phyloP scores from a whole-genome alignment of 1,284 basidiomycete species.

The Pterula multifida region DNA sequence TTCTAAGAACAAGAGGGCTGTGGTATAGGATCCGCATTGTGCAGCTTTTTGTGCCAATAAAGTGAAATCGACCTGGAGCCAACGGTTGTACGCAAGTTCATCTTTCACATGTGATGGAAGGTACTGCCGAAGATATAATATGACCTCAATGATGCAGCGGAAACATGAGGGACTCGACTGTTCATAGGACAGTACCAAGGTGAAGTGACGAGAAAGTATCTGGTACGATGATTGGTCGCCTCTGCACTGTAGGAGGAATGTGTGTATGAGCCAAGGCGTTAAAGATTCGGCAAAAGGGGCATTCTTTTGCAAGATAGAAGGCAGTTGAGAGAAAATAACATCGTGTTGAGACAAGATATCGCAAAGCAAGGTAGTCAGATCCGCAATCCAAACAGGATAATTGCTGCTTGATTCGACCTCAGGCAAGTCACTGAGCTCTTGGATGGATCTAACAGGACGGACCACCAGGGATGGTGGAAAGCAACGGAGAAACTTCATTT shows the following conservation, averaged over 20 bases:
- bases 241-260: constrained; percentile 38
- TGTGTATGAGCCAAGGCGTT: constrained; percentile 69
- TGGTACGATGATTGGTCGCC: constrained; percentile 6
- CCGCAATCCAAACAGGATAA: constrained; percentile 56
- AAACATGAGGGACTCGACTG: constrained; percentile 34
- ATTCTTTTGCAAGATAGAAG: constrained; percentile 43
- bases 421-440: constrained; percentile 22
- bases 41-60: constrained; percentile 70
- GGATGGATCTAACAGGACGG: constrained; percentile 22
- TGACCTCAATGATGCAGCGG: constrained; percentile 59
- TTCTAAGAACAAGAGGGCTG: constrained; percentile 84
- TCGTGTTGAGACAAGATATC: constrained; percentile 43
- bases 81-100: constrained; percentile 62
- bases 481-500: constrained; percentile 39
- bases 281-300: constrained; percentile 50
- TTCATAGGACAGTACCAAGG: constrained; percentile 36
- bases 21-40: constrained; percentile 74
- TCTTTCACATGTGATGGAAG: constrained; percentile 28
- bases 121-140: constrained; percentile 77
- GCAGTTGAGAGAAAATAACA: constrained; percentile 60
- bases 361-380: constrained; percentile 49
- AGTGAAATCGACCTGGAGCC: constrained; percentile 73
- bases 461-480: constrained; percentile 25
- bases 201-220: constrained; percentile 54
- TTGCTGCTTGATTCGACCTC: constrained; percentile 28